These are phyloP conservation scores for Ophiostoma perfectum DNA, from an alignment of 2,329 filamentous ascomycete species.

Conservation along the genomic window DNA sequence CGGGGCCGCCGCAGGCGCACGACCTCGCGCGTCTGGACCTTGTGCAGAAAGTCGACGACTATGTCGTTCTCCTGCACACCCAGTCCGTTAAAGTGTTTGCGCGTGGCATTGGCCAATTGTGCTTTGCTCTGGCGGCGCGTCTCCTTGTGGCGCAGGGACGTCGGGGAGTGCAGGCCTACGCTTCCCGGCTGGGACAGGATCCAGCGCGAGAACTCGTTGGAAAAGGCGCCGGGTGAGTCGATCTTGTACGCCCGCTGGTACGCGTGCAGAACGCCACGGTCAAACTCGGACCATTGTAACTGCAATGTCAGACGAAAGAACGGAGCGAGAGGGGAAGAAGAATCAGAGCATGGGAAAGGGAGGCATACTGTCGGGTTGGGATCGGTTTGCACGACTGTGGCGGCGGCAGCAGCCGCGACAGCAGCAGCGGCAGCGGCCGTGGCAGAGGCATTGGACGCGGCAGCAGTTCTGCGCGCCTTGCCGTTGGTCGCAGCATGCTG, in stretches of 20 bases:
- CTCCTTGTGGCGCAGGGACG: conserved; percentile 62
- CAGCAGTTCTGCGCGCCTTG: conserved; percentile 50
- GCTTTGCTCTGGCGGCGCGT: conserved; percentile 65
- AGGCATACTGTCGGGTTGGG: conserved; percentile 18
- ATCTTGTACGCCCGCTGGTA: conserved; percentile 72
- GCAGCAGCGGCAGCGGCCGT: conserved; percentile 27
- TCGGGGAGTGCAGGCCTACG: conserved; percentile 68
- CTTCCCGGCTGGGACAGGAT: conserved; percentile 56
- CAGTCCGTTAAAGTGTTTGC: conserved; percentile 78
- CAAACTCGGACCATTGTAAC: conserved; percentile 64
- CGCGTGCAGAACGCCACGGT: conserved; percentile 61
- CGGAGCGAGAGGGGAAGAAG: neutral
- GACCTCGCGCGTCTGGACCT: conserved; percentile 54
- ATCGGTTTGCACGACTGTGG: conserved; percentile 9
- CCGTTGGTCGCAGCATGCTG: conserved; percentile 39
- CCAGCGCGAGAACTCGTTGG: conserved; percentile 56
- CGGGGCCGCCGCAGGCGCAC: conserved; percentile 25
- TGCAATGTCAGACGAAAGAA: conserved; percentile 29
- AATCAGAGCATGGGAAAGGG: neutral
- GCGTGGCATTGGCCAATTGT: conserved; percentile 63
- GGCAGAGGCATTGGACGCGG: conserved; percentile 40
- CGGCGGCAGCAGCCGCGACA: conserved; percentile 24
- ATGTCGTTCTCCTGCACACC: conserved; percentile 77
- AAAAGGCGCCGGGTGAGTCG: conserved; percentile 65
- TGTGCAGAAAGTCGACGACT: conserved; percentile 73